Conservation (phyloP, 129 eudicot species). For the Chrysanthemum seticuspe region DNA sequence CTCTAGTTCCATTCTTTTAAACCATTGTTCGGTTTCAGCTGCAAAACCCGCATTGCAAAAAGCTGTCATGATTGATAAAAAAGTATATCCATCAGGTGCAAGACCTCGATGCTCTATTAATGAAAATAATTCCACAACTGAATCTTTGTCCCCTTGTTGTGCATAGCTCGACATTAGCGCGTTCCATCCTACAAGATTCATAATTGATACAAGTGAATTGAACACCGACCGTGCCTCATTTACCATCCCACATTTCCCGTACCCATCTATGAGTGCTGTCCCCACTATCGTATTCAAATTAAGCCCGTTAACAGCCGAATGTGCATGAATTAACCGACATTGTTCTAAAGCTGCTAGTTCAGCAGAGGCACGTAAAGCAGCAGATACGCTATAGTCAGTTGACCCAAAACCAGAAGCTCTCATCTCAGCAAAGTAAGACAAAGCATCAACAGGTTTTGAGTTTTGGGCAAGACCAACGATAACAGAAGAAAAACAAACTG, state of each 20-base stretch:
- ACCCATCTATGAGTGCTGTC: constrained; percentile 69
- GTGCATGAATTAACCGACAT: constrained; percentile 70
- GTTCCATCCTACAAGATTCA: constrained; percentile 74
- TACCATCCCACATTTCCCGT: constrained; percentile 83
- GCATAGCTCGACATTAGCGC: constrained; percentile 84
- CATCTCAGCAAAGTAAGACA: constrained; percentile 57
- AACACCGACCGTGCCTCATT: constrained; percentile 60
- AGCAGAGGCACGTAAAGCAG: constrained; percentile 57
- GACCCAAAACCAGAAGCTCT: constrained; percentile 45
- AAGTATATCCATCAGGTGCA: constrained; percentile 60
- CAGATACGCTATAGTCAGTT: constrained; percentile 65
- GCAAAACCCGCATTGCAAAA: constrained; percentile 65
- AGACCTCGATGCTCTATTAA: constrained; percentile 49
- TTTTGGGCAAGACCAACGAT: constrained; percentile 70
- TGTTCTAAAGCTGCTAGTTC: constrained; percentile 66
- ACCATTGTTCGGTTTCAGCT: constrained; percentile 57
- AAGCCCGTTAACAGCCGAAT: constrained; percentile 54
- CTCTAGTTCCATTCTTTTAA: constrained; percentile 45
- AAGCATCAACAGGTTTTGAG: constrained; percentile 58
- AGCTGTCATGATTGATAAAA: constrained; percentile 68
- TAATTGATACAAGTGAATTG: constrained; percentile 30
- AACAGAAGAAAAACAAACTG: constrained; percentile 67
- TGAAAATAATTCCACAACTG: constrained; percentile 48
- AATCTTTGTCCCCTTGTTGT: constrained; percentile 62
- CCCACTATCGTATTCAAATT: constrained; percentile 50